Percentiles rank a stretch among this genome's conserved stretches.
Conservation (phyloP, 2,329 filamentous ascomycete genomes). For the Magnaporthiopsis incrustans region DNA sequence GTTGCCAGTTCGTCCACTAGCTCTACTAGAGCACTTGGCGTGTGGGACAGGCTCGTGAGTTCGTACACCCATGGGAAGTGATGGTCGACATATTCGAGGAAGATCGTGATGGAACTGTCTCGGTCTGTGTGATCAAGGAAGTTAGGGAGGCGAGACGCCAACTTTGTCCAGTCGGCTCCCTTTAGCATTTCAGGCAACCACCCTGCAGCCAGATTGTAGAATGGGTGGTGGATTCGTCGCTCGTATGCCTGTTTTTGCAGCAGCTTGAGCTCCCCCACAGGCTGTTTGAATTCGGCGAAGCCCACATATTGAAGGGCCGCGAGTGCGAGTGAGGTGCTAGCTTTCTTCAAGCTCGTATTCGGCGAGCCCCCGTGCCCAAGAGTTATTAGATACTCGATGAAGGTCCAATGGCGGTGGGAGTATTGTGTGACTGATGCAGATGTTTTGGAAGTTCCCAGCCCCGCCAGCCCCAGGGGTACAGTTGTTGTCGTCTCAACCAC, state of each 20-base stretch:
- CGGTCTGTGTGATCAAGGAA: background rate
- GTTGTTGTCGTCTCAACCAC: background rate
- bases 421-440: background rate
- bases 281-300: background rate
- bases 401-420: background rate
- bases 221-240: background rate
- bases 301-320: background rate
- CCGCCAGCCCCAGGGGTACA: background rate
- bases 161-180: background rate
- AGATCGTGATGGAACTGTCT: background rate
- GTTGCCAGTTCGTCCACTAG: background rate
- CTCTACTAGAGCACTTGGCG: background rate
- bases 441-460: background rate
- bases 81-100: background rate
- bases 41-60: background rate
- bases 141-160: background rate
- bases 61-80: background rate
- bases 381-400: background rate
- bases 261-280: background rate
- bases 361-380: background rate
- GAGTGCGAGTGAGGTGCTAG: background rate
- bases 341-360: background rate
- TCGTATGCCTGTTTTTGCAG: background rate
- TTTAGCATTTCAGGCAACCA: background rate
- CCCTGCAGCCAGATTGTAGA: conserved; percentile 6